Evolutionary conservation across 139 green algal genomes (phyloP).

Genomic region (Chlamydomonas asymmetrica): DNA sequence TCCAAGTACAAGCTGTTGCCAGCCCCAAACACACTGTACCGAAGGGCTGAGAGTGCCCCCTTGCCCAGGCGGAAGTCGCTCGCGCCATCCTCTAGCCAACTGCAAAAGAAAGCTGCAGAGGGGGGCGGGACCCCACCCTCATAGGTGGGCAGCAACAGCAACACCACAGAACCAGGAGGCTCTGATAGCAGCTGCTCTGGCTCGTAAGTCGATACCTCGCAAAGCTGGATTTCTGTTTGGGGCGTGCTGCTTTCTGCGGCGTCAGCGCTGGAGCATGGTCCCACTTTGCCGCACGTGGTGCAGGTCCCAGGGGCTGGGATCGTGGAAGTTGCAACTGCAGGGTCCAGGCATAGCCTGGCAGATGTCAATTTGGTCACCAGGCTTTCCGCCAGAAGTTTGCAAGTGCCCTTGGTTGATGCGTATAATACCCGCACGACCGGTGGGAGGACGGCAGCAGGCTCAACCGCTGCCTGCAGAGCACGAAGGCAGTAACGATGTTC

Average conservation of each 20-base stretch:
- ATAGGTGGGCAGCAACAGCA: slow-evolving; percentile 61
- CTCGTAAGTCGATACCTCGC: slow-evolving; percentile 22
- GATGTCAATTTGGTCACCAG: not conserved
- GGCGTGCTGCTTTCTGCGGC: not conserved
- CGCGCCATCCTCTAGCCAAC: slow-evolving; percentile 63
- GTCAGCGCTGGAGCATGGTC: not conserved
- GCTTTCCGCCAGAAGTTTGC: not conserved
- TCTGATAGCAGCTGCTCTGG: slow-evolving; percentile 30
- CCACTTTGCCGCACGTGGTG: not conserved
- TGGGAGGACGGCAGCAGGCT: not conserved
- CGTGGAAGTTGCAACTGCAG: not conserved
- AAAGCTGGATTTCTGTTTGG: not conserved
- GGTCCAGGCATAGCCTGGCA: not conserved
- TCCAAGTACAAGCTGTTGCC: slow-evolving; percentile 56
- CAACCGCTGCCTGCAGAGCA: too few relatives aligned
- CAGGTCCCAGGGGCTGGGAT: not conserved
- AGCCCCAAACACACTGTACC: slow-evolving; percentile 61
- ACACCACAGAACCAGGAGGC: slow-evolving; percentile 23
- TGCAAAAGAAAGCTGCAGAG: slow-evolving; percentile 55
- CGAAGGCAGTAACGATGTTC: too few relatives aligned
- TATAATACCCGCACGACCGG: slow-evolving; percentile 3
- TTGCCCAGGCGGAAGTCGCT: slow-evolving; percentile 63
- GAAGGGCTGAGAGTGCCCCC: slow-evolving; percentile 23
- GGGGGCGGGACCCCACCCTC: slow-evolving; percentile 51
- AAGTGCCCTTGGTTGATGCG: slow-evolving; percentile 13